These are phyloP conservation scores for Xylariaceae sp. DNA, from an alignment of 2,329 filamentous ascomycete species.

Conservation along the genomic window DNA sequence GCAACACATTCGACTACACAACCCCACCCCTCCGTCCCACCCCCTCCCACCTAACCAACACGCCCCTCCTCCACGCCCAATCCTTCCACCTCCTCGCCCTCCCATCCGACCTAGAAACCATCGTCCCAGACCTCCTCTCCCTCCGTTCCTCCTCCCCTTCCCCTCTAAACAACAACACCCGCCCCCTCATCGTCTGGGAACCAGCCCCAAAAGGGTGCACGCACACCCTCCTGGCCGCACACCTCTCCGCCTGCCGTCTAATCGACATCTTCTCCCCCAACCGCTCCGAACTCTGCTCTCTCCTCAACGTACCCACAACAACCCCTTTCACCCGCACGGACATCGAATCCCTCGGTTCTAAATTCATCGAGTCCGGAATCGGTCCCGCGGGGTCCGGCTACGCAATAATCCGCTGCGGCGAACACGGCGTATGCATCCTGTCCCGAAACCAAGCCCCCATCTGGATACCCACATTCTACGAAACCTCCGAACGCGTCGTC, in stretches of 20 bases:
- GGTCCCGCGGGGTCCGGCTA: not conserved
- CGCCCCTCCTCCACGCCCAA: not conserved
- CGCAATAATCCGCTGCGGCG: constrained; percentile 7
- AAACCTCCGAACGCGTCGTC: not conserved
- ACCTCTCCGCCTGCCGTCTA: not conserved
- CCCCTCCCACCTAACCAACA: not conserved
- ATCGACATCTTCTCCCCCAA: constrained; percentile 15
- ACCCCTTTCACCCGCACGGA: not conserved
- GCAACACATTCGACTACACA: constrained; percentile 9
- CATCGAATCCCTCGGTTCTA: constrained; percentile 3
- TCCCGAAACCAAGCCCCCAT: not conserved
- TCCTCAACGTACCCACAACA: constrained; percentile 6
- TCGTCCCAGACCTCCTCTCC: not conserved
- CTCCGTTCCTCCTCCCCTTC: no score
- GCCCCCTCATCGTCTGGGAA: constrained; percentile 12
- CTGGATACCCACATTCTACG: constrained; percentile 13
- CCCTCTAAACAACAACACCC: not conserved
- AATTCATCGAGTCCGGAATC: constrained; percentile 3
- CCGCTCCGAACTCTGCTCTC: constrained; percentile 6
- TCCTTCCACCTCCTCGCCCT: constrained; percentile 12
- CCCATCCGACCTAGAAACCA: constrained; percentile 5
- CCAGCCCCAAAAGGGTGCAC: constrained; percentile 12
- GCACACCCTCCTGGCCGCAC: not conserved
- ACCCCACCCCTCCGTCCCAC: constrained; percentile 8
- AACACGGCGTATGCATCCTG: constrained; percentile 8